Evolutionary conservation across 2,329 filamentous ascomycete genomes (phyloP), one percentile per base, ranked within the genome.

Genomic region (Onygenales sp.): DNA sequence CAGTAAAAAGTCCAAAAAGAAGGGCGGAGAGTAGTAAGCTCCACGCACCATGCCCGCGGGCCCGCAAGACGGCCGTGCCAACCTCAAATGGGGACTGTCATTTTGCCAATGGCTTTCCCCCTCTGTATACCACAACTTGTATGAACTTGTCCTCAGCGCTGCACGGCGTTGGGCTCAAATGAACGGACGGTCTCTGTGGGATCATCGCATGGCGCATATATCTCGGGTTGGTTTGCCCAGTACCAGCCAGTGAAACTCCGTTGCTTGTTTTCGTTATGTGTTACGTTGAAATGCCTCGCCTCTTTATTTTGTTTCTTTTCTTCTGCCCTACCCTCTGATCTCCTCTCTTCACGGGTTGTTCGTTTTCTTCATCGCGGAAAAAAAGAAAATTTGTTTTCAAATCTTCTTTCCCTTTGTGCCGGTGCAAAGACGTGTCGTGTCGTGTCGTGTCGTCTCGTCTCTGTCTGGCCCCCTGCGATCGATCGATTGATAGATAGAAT

Each of bases 1-100:
- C 54, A 65, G 68, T 44, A 78, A 79, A 67, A 79, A 79, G 65
- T 83, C 83, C 75, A 90, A 90, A 81, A 81, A 81, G 74, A 76
- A 75, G 69, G 68, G 67, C 56, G 69, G 68, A 42, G 67, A 68
- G 50, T 31, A 54, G 14, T 47, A 47, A 33, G 13, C 36, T 39
- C 36, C 36, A 39, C 13, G 36, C 36, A 39, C 36, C 36, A 39
- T 39, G 36, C 36, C 36, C 36, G 36, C 13, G 36, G 21, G 36
- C 36, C 36, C 36, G 17, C 9, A 39, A 39, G 36, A 39, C 13
- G 36, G 36, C 36, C 36, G 36, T 39, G 36, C 36, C 36, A 39
- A 39, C 6, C 9, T 39, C 9, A 39, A n/a, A 39, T 9, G 36
- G 36, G 36, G 36, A 10, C 36, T 39, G 9, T 39, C 13, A 39